Evolutionary conservation across 352 stramenopile genomes (phyloP).

Genomic region (Phytophthora nicotianae): DNA sequence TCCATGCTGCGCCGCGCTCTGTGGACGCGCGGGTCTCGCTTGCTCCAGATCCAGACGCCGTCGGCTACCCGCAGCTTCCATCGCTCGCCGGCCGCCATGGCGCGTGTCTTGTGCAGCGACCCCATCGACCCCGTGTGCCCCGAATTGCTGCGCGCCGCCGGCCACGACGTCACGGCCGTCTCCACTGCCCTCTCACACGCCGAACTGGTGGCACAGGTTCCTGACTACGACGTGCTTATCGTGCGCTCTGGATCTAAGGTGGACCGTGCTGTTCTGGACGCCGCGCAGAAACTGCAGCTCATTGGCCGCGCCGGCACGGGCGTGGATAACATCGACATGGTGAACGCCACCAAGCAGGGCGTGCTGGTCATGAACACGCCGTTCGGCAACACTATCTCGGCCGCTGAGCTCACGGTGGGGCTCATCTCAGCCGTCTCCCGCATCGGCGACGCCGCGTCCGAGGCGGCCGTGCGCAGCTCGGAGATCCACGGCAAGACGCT

Average conservation of each 20-base stretch:
- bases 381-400: constrained; percentile 94
- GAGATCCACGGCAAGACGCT: constrained; percentile 57
- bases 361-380: constrained; percentile 98
- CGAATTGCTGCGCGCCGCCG: constrained; percentile 78
- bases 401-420: constrained; percentile 94
- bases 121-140: constrained; percentile 84
- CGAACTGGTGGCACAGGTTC: constrained; percentile 75
- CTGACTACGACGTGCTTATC: constrained; percentile 90
- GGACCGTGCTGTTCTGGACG: constrained; percentile 71
- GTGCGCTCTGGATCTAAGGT: constrained; percentile 86
- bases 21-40: constrained; percentile 40
- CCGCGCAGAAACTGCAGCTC: constrained; percentile 67
- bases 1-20: constrained; percentile 61
- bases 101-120: constrained; percentile 88
- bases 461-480: constrained; percentile 49
- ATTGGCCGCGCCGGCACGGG: constrained; percentile 91
- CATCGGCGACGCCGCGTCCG: constrained; percentile 7
- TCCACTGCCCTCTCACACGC: constrained; percentile 47
- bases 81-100: constrained; percentile 57
- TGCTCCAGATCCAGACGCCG: constrained; percentile 32
- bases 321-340: constrained; percentile 95
- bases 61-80: constrained; percentile 39
- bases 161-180: constrained; percentile 82
- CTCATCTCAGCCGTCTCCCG: constrained; percentile 86
- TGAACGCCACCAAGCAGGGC: constrained; percentile 88